Evolutionary conservation across 129 eudicot species (phyloP).

Genomic region (Flaveria bidentis): DNA sequence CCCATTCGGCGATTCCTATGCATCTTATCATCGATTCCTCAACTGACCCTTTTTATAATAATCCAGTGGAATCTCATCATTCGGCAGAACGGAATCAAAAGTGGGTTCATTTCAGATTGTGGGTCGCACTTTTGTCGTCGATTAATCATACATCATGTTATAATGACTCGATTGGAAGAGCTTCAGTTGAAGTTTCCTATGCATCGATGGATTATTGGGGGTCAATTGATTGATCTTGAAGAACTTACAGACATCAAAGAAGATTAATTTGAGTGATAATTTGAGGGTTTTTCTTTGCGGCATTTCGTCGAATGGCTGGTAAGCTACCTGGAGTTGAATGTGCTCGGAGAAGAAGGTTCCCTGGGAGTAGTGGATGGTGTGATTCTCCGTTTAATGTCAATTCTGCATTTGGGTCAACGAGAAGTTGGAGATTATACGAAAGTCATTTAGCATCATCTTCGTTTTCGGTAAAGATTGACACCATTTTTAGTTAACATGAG

Average conservation of each 20-base stretch:
- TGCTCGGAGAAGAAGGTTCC: constrained; percentile 75
- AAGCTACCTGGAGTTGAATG: constrained; percentile 84
- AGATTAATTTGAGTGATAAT: not conserved
- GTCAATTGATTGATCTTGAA: not conserved
- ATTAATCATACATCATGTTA: too few species aligned
- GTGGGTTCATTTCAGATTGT: constrained; percentile 1
- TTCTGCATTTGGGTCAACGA: constrained; percentile 33
- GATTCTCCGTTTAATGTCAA: constrained; percentile 33
- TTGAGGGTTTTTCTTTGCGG: not conserved
- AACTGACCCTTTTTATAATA: too few species aligned
- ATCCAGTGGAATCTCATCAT: not conserved
- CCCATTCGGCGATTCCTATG: constrained; percentile 15
- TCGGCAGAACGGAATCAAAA: constrained; percentile 11
- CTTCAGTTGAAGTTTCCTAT: not conserved
- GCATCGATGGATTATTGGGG: not conserved
- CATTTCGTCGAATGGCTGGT: constrained; percentile 63
- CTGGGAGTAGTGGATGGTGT: constrained; percentile 41
- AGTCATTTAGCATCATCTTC: constrained; percentile 35
- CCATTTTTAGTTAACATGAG: not conserved
- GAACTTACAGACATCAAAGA: too few species aligned
- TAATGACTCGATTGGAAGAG: not conserved
- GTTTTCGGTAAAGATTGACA: constrained; percentile 36
- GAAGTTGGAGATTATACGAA: constrained; percentile 51
- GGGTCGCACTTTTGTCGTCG: too few species aligned
- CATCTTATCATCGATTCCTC: not conserved